Percentiles rank a stretch among this genome's conserved stretches.
Conservation (phyloP, 2,329 filamentous ascomycete genomes). For the Cladosporium sp. region DNA sequence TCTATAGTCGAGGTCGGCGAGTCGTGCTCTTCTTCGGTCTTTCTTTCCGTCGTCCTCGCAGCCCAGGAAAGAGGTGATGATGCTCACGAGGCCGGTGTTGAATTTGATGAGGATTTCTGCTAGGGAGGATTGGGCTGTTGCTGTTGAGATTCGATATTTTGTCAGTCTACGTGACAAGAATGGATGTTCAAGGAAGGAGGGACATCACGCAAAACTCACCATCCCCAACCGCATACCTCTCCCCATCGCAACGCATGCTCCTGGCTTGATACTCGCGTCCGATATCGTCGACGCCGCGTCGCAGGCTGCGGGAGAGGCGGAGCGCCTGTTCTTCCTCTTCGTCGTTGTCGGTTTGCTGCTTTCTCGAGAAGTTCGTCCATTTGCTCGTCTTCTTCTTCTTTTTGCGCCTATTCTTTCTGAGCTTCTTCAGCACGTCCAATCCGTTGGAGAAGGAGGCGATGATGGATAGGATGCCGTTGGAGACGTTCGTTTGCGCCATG, state of each 20-base stretch:
- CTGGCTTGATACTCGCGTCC: constrained; percentile 37
- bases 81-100: constrained; percentile 44
- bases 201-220: constrained; percentile 26
- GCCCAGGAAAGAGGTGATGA: constrained; percentile 42
- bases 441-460: constrained; percentile 43
- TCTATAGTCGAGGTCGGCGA: constrained; percentile 37
- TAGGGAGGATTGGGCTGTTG: constrained; percentile 43
- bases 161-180: no score
- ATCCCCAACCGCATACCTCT: constrained; percentile 41
- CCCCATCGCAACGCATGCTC: constrained; percentile 35
- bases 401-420: constrained; percentile 36
- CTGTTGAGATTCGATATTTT: no score
- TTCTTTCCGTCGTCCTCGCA: constrained; percentile 27
- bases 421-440: constrained; percentile 42
- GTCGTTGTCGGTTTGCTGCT: no score
- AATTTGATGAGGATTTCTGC: constrained; percentile 43
- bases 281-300: constrained; percentile 40
- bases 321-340: constrained; percentile 34
- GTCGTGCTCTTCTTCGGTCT: no score
- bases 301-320: constrained; percentile 37
- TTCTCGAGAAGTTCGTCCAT: no score
- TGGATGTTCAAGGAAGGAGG: no score
- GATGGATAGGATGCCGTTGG: constrained; percentile 35
- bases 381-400: no score
- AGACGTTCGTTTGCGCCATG: constrained; percentile 22